Conservation (phyloP, 768 basidiomycete species). For the Sporobolomyces roseus region DNA sequence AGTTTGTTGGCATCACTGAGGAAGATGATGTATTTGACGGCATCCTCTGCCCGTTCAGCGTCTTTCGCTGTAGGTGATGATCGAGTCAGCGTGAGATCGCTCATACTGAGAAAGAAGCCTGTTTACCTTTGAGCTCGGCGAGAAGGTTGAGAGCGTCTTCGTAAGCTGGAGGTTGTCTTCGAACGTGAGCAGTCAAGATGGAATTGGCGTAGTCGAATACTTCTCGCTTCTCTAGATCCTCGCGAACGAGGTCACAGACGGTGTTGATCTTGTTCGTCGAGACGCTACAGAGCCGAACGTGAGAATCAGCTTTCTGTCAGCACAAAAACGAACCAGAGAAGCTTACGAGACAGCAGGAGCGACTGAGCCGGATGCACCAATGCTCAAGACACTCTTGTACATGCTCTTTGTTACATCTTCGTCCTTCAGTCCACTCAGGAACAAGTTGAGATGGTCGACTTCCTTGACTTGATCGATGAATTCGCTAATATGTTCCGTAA, state of each 20-base stretch:
- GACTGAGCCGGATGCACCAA: background rate
- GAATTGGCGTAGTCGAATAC: conserved; percentile 79
- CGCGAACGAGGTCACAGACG: conserved; percentile 72
- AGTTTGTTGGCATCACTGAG: conserved; percentile 85
- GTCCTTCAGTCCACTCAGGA: conserved; percentile 75
- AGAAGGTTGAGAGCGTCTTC: conserved; percentile 75
- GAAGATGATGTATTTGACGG: conserved; percentile 98
- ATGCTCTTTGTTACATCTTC: conserved; percentile 47
- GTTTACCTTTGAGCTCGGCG: conserved; percentile 69
- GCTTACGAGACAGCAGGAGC: background rate
- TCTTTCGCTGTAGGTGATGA: conserved; percentile 54
- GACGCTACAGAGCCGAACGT: background rate
- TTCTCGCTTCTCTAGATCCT: conserved; percentile 66
- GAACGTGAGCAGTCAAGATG: conserved; percentile 85
- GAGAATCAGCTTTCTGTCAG: background rate
- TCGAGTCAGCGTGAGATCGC: background rate
- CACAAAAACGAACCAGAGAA: background rate
- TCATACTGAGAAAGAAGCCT: background rate
- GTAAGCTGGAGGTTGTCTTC: conserved; percentile 84
- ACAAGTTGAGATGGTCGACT: conserved; percentile 86
- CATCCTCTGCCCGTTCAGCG: conserved; percentile 81
- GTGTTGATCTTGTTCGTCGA: conserved; percentile 55
- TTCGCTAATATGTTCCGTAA: conserved; percentile 59
- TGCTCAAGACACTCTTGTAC: conserved; percentile 37
- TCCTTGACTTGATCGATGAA: conserved; percentile 84